Percentiles rank a stretch among this genome's conserved stretches.
These are phyloP conservation scores for Sporobolomyces pararoseus DNA, from an alignment of 768 basidiomycete genomes.

Conservation along the genomic window DNA sequence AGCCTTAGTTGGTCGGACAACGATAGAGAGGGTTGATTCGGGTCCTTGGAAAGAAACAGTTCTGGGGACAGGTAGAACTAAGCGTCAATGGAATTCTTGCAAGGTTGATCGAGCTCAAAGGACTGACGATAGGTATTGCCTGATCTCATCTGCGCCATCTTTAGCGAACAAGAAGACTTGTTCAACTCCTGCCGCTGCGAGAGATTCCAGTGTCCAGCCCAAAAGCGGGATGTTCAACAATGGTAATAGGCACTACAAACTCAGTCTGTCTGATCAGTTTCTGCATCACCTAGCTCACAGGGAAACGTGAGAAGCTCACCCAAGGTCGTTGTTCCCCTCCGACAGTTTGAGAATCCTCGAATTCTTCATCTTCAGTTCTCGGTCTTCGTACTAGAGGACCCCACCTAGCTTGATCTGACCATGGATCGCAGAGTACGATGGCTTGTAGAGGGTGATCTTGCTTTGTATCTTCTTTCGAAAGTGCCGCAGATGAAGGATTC, in stretches of 20 bases:
- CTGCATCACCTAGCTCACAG: not conserved
- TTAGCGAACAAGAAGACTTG: slow-evolving; percentile 94
- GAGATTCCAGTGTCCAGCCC: slow-evolving; percentile 93
- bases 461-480: slow-evolving; percentile 55
- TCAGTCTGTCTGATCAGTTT: not conserved
- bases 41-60: slow-evolving; percentile 48
- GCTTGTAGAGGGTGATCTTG: slow-evolving; percentile 83
- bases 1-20: slow-evolving; percentile 78
- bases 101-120: too few species aligned
- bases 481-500: slow-evolving; percentile 12
- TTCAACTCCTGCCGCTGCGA: slow-evolving; percentile 90
- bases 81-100: too few species aligned
- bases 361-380: slow-evolving; percentile 41
- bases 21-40: slow-evolving; percentile 73
- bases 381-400: slow-evolving; percentile 41
- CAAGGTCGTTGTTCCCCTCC: slow-evolving; percentile 74
- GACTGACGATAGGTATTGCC: slow-evolving; percentile 74
- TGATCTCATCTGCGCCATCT: slow-evolving; percentile 81
- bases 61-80: too few species aligned
- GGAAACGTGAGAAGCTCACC: slow-evolving; percentile 54
- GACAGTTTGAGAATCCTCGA: slow-evolving; percentile 27
- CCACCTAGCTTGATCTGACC: slow-evolving; percentile 42
- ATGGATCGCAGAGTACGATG: slow-evolving; percentile 78
- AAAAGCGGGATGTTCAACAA: slow-evolving; percentile 89
- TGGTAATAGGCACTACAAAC: slow-evolving; percentile 76